Conservation (phyloP, 140 eudicot species). For the Senecio squalidus region DNA sequence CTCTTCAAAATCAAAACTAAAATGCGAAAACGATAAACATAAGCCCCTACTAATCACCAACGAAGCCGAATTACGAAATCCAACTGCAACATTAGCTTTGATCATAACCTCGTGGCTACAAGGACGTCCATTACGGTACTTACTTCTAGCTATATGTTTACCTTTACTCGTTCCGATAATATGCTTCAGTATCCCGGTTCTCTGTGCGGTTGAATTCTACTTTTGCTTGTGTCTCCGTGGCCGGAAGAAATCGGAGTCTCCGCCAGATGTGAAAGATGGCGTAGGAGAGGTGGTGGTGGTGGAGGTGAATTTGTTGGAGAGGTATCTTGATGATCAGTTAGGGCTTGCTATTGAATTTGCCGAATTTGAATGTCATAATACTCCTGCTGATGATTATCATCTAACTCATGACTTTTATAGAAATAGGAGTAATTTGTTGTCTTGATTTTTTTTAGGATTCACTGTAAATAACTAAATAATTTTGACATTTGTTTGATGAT, state of each 20-base stretch:
- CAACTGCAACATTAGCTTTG: conserved; percentile 21
- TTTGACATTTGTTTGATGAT: no score
- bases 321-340: conserved; percentile 63
- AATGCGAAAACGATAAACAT: conserved; percentile 24
- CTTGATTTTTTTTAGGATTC: conserved; percentile 7
- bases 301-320: conserved; percentile 40
- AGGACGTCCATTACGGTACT: conserved; percentile 30
- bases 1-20: conserved; percentile 19
- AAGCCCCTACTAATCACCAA: conserved; percentile 10
- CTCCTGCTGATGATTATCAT: conserved; percentile 13
- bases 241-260: conserved; percentile 11
- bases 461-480: no score
- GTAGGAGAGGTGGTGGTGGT: conserved; percentile 13
- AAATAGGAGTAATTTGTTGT: conserved; percentile 9
- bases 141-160: conserved; percentile 36
- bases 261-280: conserved; percentile 15
- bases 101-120: conserved; percentile 38
- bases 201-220: conserved; percentile 34
- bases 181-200: conserved; percentile 28
- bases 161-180: conserved; percentile 48
- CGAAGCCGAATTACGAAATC: conserved; percentile 17
- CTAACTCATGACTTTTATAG: conserved; percentile 1
- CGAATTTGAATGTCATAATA: conserved; percentile 25
- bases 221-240: conserved; percentile 14
- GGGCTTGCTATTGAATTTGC: conserved; percentile 41